phyloP scores from a whole-genome alignment of 2,329 filamentous ascomycete genomes.

The Colletotrichum nymphaeae region DNA sequence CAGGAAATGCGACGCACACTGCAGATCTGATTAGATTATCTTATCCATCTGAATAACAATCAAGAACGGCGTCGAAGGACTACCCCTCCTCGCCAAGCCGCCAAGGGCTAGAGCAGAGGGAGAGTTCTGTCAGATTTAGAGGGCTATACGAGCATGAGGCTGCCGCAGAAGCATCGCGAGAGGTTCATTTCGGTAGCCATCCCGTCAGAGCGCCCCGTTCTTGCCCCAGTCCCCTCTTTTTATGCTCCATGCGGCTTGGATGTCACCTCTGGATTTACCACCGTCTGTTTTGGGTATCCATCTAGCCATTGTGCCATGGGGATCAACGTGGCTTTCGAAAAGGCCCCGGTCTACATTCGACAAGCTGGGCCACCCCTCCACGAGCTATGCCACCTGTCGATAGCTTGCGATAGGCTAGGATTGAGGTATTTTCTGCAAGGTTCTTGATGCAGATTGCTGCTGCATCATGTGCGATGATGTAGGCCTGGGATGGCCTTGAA shows the following conservation, averaged over 20 bases:
- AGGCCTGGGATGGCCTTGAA: neutral
- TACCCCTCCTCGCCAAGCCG: conserved; percentile 30
- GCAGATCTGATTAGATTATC: conserved; percentile 43
- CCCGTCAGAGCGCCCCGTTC: conserved; percentile 6
- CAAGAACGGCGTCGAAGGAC: neutral
- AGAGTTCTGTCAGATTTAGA: neutral
- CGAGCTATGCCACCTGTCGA: conserved; percentile 12
- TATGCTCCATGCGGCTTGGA: neutral
- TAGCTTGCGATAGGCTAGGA: conserved; percentile 25
- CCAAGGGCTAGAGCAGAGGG: neutral
- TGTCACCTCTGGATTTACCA: neutral
- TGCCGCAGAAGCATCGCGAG: neutral
- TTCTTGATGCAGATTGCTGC: neutral
- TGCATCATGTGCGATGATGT: conserved; percentile 25
- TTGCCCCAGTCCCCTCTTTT: neutral
- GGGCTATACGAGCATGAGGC: neutral
- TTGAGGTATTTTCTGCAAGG: conserved; percentile 27
- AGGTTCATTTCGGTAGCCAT: neutral
- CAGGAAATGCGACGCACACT: conserved; percentile 22
- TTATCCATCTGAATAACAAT: conserved; percentile 44
- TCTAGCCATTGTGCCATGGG: neutral
- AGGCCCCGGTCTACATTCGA: neutral
- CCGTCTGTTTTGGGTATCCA: conserved; percentile 1
- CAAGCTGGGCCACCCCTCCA: neutral
- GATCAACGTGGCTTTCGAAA: neutral